Base-by-base conservation (phyloP, 495 filamentous ascomycete genomes). In the Lophiotrema nucula region DNA sequence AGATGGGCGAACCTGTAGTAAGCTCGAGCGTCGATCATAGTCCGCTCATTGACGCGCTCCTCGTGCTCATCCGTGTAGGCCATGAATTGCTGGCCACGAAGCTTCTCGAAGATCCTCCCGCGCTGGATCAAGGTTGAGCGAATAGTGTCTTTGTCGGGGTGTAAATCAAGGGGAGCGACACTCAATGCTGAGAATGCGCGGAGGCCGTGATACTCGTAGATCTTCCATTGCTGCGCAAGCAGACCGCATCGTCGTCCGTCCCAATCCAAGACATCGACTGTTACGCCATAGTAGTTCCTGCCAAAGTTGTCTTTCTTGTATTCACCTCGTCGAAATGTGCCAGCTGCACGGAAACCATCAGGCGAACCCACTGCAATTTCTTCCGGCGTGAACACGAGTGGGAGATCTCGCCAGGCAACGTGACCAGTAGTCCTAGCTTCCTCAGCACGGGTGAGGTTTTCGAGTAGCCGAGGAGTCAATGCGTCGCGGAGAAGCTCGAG, bases 261-360 rank as follows among this genome's bases (percentile, higher is more conserved):
- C 46, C 72, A 63, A 39, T 73, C 69, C 47, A 19, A 55, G 43
- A 5, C 53, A 38, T 60, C 39, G 44, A 58, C 5, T 61, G 47
- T 71, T 52, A 73, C 67, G 4, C 67, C 72, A 37, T 75, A 54
- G 39, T 43, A 43, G 11, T 19, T 58, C 23, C 26, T 4, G 22
- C 4, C 6, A 19, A 80, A 84, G 13, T 76, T 68, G 62, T 85
- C 85, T 11, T 72, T 64, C 59, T 79, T 81, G 72, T 84, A 85
- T 55, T 83, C 77, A 45, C 77, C 79, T 1, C 84, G 82, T 35
- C 51, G 4, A 26, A 44, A 49, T 3, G 33, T 22, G 74, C 74
- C 22, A 81, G 73, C 47, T n/a, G 38, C 53, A 67, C 69, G 26
- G 68, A 57, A 35, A 48, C 66, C 31, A 45, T 49, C 24, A 61